Evolutionary conservation across 2,329 filamentous ascomycete genomes (phyloP), one percentile per base, ranked within the genome.

Genomic region (Bisporella sp.): DNA sequence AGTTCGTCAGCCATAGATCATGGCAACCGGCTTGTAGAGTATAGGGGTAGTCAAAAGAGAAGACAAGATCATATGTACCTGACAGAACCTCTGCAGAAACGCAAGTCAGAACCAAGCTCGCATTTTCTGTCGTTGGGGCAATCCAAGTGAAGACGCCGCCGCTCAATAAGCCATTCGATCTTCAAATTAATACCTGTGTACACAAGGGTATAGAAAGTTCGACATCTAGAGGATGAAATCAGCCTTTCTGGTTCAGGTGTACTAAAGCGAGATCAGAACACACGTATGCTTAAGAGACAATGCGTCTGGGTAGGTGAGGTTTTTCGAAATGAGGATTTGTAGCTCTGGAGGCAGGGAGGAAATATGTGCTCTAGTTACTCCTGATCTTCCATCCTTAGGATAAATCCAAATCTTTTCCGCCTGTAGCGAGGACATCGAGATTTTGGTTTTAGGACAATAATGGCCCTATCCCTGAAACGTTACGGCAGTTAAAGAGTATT

Each of bases 221-320:
- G 74, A 61, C 70, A 81, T 21, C 21, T 21, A 21, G 21, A 21
- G 21, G 21, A 21, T 21, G 21, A 21, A 21, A 3, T 21, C 21
- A 21, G 21, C 21, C 21, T 21, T 21, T 21, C 21, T 21, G 21
- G 21, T 21, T 21, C 21, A 37, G n/a, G 35, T 9, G 8, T 37
- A n/a, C n/a, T 7, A 37, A 37, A 37, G 35, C 8, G 2, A n/a
- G 35, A 37, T 8, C 8, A 37, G 35, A n/a, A 37, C 21, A 21
- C 21, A 21, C 21, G 78, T 78, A 62, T 87, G 83, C 61, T 87
- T 87, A 12, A 88, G 69, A 0, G 83, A 84, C 1, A 88, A 73
- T 0, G 85, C 84, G 54, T 89, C 84, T 0, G 85, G 85, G 54
- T 88, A 88, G 32, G 76, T 76, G 52, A 88, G 78, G 48, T 78